Evolutionary conservation across 495 filamentous ascomycete genomes (phyloP).

Genomic region (Aspergillus haitiensis): DNA sequence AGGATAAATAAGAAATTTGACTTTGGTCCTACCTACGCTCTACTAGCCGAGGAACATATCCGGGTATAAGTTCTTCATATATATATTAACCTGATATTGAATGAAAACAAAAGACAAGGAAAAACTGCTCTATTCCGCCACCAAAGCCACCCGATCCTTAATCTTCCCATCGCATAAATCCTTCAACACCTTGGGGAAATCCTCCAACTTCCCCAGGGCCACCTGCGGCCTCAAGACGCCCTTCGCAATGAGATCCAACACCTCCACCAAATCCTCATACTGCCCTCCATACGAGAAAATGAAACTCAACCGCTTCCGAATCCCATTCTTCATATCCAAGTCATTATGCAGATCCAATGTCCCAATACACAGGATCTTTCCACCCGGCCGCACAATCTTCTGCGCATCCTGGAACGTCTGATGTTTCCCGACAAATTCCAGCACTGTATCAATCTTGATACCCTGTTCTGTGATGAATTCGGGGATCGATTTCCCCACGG

Average conservation of each 20-base stretch:
- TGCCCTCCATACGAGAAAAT: constrained; percentile 31
- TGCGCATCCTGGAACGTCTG: constrained; percentile 28
- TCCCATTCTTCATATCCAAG: constrained; percentile 29
- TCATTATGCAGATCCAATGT: constrained; percentile 24
- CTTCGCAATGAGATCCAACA: constrained; percentile 24
- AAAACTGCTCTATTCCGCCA: background rate
- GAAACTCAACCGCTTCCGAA: constrained; percentile 28
- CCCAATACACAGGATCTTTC: constrained; percentile 27
- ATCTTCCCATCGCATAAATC: constrained; percentile 24
- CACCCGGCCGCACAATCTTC: constrained; percentile 23
- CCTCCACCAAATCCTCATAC: constrained; percentile 24
- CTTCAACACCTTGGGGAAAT: constrained; percentile 24
- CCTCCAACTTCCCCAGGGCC: constrained; percentile 13
- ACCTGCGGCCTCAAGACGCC: constrained; percentile 24
- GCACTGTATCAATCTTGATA: constrained; percentile 25
- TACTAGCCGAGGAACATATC: background rate
- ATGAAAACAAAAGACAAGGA: constrained; percentile 5
- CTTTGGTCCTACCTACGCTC: no score
- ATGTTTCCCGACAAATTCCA: constrained; percentile 26
- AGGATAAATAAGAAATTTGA: no score
- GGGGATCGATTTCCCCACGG: constrained; percentile 18
- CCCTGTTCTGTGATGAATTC: constrained; percentile 19
- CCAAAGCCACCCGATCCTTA: constrained; percentile 23
- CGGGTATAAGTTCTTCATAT: background rate
- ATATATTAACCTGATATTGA: background rate